phyloP scores from a whole-genome alignment of 129 eudicot genomes.

The Logfia minima region DNA sequence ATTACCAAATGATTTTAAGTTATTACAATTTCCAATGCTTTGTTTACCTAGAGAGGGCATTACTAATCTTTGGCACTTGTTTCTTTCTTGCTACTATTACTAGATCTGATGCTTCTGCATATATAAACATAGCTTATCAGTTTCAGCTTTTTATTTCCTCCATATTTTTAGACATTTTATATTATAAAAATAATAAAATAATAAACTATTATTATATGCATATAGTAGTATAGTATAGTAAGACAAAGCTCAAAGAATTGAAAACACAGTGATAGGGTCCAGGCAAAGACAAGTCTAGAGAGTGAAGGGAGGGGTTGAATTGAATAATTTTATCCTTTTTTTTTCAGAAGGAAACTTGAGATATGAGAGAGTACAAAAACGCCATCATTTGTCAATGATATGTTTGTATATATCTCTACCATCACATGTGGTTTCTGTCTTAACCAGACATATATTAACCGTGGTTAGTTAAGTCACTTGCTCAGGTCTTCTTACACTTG shows the following conservation, averaged over 20 bases:
- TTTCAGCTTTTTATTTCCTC: conserved; percentile 38
- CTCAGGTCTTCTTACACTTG: conserved; percentile 29
- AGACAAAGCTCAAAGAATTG: conserved; percentile 67
- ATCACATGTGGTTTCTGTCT: conserved; percentile 39
- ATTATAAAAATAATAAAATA: neutral
- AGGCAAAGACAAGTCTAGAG: conserved; percentile 43
- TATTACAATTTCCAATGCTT: conserved; percentile 30
- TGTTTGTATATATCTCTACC: conserved; percentile 41
- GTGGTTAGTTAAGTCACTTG: conserved; percentile 29
- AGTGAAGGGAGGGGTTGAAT: conserved; percentile 35
- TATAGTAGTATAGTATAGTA: conserved; percentile 25
- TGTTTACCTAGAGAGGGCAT: conserved; percentile 34
- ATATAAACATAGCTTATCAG: conserved; percentile 35
- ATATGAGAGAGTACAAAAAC: conserved; percentile 60
- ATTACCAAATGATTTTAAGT: conserved; percentile 19
- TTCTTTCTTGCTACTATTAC: conserved; percentile 29
- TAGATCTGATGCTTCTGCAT: conserved; percentile 52
- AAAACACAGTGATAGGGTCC: conserved; percentile 42
- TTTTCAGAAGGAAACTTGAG: conserved; percentile 41
- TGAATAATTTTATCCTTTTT: conserved; percentile 39
- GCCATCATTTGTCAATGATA: conserved; percentile 91
- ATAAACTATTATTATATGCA: neutral
- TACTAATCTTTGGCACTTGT: conserved; percentile 38
- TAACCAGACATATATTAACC: conserved; percentile 39
- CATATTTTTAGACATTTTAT: conserved; percentile 3